These are phyloP conservation scores for Suillus placidus DNA, from an alignment of 768 basidiomycete genomes.

Conservation along the genomic window DNA sequence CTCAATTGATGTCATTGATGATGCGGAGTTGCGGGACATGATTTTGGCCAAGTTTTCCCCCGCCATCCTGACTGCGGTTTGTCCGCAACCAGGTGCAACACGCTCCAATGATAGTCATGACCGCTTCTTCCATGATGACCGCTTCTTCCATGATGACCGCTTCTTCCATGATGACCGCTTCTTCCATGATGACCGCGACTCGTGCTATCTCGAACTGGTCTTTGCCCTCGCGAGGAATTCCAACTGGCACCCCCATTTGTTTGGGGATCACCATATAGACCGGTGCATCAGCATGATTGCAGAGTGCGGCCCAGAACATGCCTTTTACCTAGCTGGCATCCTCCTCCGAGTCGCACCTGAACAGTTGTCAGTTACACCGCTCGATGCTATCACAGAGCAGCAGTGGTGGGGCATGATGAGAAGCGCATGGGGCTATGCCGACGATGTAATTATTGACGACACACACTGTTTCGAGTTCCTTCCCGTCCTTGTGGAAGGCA, in stretches of 20 bases:
- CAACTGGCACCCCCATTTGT: not conserved
- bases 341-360: not conserved
- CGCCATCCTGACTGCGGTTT: too few relatives aligned
- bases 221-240: not conserved
- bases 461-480: not conserved
- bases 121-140: too few relatives aligned
- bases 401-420: not conserved
- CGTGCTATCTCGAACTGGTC: not conserved
- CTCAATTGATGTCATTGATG: not conserved
- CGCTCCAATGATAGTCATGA: too few relatives aligned
- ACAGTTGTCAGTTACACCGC: not conserved
- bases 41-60: too few relatives aligned
- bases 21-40: not conserved
- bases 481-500: not conserved
- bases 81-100: too few relatives aligned
- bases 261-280: not conserved
- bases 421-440: rapidly evolving
- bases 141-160: rapidly evolving
- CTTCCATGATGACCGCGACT: rapidly evolving
- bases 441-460: not conserved
- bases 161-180: too few relatives aligned
- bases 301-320: not conserved
- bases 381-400: not conserved
- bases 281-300: not conserved
- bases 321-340: not conserved